Conservation (phyloP, 257 asterid species). For the Echites panduratus region DNA sequence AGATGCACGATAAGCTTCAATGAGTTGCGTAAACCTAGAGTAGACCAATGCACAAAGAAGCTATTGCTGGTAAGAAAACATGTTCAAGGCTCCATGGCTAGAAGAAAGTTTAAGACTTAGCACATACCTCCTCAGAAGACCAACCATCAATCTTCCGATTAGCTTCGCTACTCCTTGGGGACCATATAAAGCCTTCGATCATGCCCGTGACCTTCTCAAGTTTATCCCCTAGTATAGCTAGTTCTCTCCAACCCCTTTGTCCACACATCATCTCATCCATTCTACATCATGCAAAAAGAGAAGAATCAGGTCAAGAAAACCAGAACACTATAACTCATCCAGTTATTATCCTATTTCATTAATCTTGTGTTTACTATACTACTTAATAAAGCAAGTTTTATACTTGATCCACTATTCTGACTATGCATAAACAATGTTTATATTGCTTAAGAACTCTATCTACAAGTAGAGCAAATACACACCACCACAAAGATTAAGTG, state of each 20-base stretch:
- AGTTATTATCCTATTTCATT: neutral
- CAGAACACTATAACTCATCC: slow-evolving; percentile 2
- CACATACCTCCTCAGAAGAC: slow-evolving; percentile 58
- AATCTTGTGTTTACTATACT: neutral
- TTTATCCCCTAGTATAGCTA: slow-evolving; percentile 50
- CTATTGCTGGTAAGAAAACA: neutral
- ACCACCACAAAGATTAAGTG: neutral
- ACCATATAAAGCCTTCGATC: slow-evolving; percentile 34
- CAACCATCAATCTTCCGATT: slow-evolving; percentile 28
- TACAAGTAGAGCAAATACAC: neutral
- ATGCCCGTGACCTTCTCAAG: slow-evolving; percentile 38
- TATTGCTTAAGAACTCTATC: neutral
- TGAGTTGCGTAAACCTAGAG: neutral
- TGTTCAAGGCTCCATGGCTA: neutral
- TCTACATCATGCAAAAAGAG: slow-evolving; percentile 38
- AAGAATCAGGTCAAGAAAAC: slow-evolving; percentile 9
- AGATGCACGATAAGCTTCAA: neutral
- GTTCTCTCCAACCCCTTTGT: slow-evolving; percentile 60
- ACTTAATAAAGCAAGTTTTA: slow-evolving; percentile 6
- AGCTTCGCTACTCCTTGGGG: slow-evolving; percentile 38
- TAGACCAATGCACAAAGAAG: slow-evolving; percentile 1
- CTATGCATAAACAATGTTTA: neutral
- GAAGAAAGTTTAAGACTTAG: slow-evolving; percentile 2
- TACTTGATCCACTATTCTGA: neutral
- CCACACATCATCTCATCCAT: slow-evolving; percentile 96